Percentiles rank a stretch among this genome's conserved stretches.
Conservation (phyloP, 768 basidiomycete species). For the Macrocybe gigantea region DNA sequence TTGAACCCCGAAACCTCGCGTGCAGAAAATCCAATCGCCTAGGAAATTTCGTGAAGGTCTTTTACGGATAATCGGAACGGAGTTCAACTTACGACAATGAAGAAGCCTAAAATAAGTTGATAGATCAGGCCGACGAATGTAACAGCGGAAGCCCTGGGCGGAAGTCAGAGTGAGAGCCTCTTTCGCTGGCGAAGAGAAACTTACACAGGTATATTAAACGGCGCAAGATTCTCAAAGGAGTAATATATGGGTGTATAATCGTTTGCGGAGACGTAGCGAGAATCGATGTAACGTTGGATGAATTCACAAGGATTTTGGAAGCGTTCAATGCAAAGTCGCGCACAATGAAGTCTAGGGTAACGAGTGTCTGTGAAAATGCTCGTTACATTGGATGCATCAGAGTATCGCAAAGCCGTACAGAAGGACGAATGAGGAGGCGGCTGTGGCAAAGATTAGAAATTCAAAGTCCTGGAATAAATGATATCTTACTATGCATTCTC, state of each 20-base stretch:
- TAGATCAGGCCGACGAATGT: conserved; percentile 56
- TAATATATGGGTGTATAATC: conserved; percentile 42
- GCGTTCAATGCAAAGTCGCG: no score
- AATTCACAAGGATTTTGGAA: background rate
- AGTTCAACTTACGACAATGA: conserved; percentile 27
- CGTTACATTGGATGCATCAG: no score
- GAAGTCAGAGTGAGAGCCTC: background rate
- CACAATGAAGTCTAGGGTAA: no score
- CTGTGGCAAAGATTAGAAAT: conserved; percentile 11
- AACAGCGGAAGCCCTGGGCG: conserved; percentile 43
- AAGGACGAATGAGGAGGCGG: conserved; percentile 25
- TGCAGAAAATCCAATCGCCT: conserved; percentile 30
- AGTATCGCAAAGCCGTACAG: conserved; percentile 9
- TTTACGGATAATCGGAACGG: background rate
- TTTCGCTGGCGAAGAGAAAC: conserved; percentile 13
- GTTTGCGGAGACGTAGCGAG: conserved; percentile 45
- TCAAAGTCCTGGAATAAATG: background rate
- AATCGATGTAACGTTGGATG: conserved; percentile 22
- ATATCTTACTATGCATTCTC: conserved; percentile 52
- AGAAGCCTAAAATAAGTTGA: conserved; percentile 38
- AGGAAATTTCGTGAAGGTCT: background rate
- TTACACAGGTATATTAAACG: conserved; percentile 62
- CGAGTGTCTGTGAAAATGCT: no score
- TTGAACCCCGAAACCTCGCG: conserved; percentile 33
- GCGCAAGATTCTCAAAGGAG: conserved; percentile 43